These are phyloP conservation scores for Trichosanthes cucumerina DNA, from an alignment of 306 rosid species.

Conservation along the genomic window DNA sequence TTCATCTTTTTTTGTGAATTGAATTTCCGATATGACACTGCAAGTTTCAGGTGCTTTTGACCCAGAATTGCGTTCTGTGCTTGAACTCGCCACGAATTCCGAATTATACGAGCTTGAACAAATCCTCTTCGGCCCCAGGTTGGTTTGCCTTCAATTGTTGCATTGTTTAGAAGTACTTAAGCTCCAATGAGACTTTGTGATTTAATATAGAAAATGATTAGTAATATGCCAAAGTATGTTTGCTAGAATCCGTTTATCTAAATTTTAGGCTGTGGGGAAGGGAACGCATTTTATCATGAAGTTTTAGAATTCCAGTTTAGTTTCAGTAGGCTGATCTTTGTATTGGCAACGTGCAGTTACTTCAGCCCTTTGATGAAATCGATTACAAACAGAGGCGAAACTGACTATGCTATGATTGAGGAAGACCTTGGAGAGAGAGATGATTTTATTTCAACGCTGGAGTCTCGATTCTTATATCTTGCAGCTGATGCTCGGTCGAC, in stretches of 20 bases:
- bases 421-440: slow-evolving; percentile 68
- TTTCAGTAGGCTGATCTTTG: slow-evolving; percentile 7
- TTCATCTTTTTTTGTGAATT: not conserved
- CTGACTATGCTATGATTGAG: slow-evolving; percentile 57
- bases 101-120: slow-evolving; percentile 66
- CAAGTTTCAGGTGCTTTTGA: slow-evolving; percentile 37
- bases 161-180: not conserved
- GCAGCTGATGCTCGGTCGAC: slow-evolving; percentile 93
- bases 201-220: not conserved
- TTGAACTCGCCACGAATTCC: slow-evolving; percentile 74
- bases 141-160: not conserved
- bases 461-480: slow-evolving; percentile 79
- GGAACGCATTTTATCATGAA: not conserved
- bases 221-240: not conserved
- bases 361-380: slow-evolving; percentile 90
- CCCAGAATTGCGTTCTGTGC: slow-evolving; percentile 63
- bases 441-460: slow-evolving; percentile 49
- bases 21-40: not conserved
- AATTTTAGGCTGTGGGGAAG: not conserved
- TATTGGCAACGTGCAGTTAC: slow-evolving; percentile 46
- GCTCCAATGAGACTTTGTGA: not conserved
- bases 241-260: not conserved
- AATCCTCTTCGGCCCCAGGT: slow-evolving; percentile 91
- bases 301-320: not conserved
- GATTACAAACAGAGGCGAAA: slow-evolving; percentile 30